A percentile compares a stretch with the other conserved stretches of the same genome.
phyloP scores from a whole-genome alignment of 495 filamentous ascomycete genomes.

The Xylaria longipes region DNA sequence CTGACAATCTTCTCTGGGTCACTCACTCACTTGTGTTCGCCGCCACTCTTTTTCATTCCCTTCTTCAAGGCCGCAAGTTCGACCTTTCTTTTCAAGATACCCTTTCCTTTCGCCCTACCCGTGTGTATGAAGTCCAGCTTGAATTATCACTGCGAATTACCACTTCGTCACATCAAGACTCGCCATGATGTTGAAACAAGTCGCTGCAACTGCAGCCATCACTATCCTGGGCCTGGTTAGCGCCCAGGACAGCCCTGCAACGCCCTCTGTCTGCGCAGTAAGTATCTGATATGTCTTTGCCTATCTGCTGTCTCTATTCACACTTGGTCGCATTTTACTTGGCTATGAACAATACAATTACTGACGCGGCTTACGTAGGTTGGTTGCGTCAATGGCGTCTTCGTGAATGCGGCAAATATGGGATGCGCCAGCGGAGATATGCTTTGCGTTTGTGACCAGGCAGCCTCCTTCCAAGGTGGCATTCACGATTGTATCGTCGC shows the following conservation, averaged over 20 bases:
- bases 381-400: slow-evolving; percentile 39
- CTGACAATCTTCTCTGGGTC: neutral
- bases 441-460: slow-evolving; percentile 37
- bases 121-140: neutral
- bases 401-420: slow-evolving; percentile 29
- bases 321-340: neutral
- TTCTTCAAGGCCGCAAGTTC: slow-evolving; percentile 23
- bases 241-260: slow-evolving; percentile 10
- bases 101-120: slow-evolving; percentile 3
- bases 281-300: neutral
- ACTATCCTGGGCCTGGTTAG: slow-evolving; percentile 13
- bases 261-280: slow-evolving; percentile 19
- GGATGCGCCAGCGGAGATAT: slow-evolving; percentile 35
- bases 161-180: neutral
- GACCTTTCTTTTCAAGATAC: slow-evolving; percentile 18
- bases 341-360: neutral
- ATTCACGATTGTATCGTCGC: slow-evolving; percentile 38
- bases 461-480: slow-evolving; percentile 29
- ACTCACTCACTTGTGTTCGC: slow-evolving; percentile 1
- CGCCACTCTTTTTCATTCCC: slow-evolving; percentile 2
- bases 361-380: slow-evolving; percentile 30
- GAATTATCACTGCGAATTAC: neutral
- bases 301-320: neutral
- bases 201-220: neutral
- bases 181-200: slow-evolving; percentile 13